These are phyloP conservation scores for Yamadazyma taylorii DNA, from an alignment of 1,139 yeast genomes.

Conservation along the genomic window DNA sequence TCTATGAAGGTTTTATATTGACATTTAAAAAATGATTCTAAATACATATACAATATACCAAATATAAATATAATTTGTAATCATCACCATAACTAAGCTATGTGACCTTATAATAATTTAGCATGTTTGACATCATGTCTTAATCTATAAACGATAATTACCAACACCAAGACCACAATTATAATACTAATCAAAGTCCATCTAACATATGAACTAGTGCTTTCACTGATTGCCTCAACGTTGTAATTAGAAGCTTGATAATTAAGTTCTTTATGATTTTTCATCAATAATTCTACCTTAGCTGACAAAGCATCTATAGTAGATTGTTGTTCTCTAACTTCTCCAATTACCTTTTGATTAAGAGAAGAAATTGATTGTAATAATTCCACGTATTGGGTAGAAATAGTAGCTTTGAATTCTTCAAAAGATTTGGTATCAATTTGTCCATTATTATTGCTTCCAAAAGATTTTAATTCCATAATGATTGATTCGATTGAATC, in stretches of 20 bases:
- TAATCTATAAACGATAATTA: conserved; percentile 44
- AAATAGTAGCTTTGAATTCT: conserved; percentile 27
- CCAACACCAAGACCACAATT: conserved; percentile 35
- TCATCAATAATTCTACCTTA: conserved; percentile 43
- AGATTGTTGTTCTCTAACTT: conserved; percentile 45
- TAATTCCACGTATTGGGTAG: conserved; percentile 37
- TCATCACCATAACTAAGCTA: too few relatives aligned
- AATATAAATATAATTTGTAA: background rate
- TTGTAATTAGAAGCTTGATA: conserved; percentile 25
- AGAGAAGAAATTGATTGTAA: conserved; percentile 32
- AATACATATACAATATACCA: background rate
- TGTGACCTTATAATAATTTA: conserved; percentile 47
- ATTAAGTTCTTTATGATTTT: conserved; percentile 40
- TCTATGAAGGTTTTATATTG: background rate
- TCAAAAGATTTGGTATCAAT: conserved; percentile 12
- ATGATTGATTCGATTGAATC: conserved; percentile 9
- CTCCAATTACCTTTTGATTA: conserved; percentile 44
- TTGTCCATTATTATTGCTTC: background rate
- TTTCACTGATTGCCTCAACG: conserved; percentile 6
- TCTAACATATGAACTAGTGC: conserved; percentile 24
- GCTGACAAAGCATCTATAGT: conserved; percentile 35
- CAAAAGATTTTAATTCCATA: conserved; percentile 2
- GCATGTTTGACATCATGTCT: conserved; percentile 57
- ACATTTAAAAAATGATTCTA: background rate
- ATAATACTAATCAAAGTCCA: conserved; percentile 47